A percentile compares a stretch with the other conserved stretches of the same genome.
Evolutionary conservation across 768 basidiomycete genomes (phyloP).

Genomic region (Pluteus cervinus): DNA sequence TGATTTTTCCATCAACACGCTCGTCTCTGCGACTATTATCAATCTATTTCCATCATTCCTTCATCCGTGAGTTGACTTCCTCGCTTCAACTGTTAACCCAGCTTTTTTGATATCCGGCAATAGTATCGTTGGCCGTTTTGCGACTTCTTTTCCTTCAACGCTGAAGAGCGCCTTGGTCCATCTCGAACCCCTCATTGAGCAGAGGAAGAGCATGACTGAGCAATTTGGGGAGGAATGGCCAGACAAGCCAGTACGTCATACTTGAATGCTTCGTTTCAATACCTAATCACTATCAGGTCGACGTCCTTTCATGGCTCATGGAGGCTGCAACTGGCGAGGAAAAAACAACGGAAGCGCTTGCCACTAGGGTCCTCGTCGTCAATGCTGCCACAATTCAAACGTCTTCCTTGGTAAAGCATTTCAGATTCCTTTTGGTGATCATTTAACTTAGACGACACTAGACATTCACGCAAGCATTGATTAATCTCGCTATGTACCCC

Average conservation of each 20-base stretch:
- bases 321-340: conserved; percentile 20
- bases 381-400: conserved; percentile 40
- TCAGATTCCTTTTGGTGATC: background rate
- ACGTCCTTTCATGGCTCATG: conserved; percentile 18
- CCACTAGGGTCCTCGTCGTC: conserved; percentile 24
- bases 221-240: conserved; percentile 14
- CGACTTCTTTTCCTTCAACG: conserved; percentile 8
- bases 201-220: conserved; percentile 4
- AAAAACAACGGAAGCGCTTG: conserved; percentile 14
- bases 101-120: background rate
- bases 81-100: background rate
- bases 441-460: conserved; percentile 1
- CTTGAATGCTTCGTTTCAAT: background rate
- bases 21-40: conserved; percentile 13
- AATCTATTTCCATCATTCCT: conserved; percentile 24
- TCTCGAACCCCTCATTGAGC: conserved; percentile 12
- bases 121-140: conserved; percentile 7
- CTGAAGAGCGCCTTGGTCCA: conserved; percentile 6
- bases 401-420: conserved; percentile 24
- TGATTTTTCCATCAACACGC: conserved; percentile 21
- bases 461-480: conserved; percentile 23
- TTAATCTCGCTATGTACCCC: conserved; percentile 21
- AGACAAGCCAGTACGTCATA: conserved; percentile 17
- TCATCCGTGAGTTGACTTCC: conserved; percentile 16
- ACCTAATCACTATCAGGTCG: conserved; percentile 6